Evolutionary conservation across 164 flowering plant genomes (phyloP).

Genomic region (Macadamia tetraphylla): DNA sequence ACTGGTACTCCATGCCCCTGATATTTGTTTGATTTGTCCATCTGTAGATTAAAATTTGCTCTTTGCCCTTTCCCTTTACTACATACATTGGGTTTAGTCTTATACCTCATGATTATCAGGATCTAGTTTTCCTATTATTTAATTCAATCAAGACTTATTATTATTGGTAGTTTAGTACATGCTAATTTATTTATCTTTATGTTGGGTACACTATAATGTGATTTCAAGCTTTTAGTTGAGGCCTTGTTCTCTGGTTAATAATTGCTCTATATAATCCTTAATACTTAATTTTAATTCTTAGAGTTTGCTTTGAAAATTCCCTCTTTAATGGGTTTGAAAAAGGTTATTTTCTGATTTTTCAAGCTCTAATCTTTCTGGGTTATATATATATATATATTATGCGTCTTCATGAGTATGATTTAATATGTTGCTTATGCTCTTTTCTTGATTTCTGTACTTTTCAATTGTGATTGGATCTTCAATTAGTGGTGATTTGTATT

Average conservation of each 20-base stretch:
- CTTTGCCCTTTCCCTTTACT: not conserved
- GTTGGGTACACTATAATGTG: not conserved
- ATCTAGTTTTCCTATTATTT: no score
- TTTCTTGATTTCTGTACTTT: no score
- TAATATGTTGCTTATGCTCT: no score
- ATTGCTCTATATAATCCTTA: no score
- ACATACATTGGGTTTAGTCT: no score
- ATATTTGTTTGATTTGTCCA: not conserved
- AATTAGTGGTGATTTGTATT: no score
- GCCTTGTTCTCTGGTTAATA: not conserved
- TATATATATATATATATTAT: no score
- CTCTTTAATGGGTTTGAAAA: not conserved
- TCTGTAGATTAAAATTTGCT: not conserved
- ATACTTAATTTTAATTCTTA: no score
- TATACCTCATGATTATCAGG: no score
- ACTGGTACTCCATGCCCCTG: slow-evolving; percentile 42
- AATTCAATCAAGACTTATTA: not conserved
- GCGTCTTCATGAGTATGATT: no score
- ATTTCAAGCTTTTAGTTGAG: not conserved
- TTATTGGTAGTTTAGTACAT: not conserved
- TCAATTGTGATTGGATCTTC: no score
- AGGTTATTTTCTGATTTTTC: not conserved
- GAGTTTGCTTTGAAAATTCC: no score
- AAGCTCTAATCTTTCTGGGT: not conserved
- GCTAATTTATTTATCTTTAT: slow-evolving; percentile 1